Evolutionary conservation across 2,329 filamentous ascomycete species (phyloP).

Genomic region (Diaporthe vexans): DNA sequence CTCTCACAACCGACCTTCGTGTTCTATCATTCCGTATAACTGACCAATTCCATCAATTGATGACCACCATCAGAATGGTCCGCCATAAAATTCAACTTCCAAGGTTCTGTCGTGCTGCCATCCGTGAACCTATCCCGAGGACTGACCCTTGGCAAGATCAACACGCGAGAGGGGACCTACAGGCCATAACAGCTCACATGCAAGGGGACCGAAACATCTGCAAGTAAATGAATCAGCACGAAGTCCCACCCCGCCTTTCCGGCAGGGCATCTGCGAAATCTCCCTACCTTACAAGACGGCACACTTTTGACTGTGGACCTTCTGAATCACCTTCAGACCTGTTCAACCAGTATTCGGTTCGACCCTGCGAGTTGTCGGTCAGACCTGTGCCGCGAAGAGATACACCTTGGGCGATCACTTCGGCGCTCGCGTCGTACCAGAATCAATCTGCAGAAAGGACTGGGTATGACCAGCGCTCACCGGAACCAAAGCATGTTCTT

Average conservation of each 20-base stretch:
- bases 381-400: background rate
- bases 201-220: background rate
- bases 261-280: background rate
- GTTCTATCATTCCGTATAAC: background rate
- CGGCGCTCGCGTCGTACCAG: background rate
- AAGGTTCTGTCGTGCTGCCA: background rate
- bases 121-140: background rate
- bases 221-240: constrained; percentile 1
- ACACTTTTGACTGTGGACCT: background rate
- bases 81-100: background rate
- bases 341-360: background rate
- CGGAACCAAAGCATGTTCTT: constrained; percentile 1
- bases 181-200: background rate
- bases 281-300: background rate
- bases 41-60: background rate
- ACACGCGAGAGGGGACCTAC: background rate
- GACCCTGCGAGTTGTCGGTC: background rate
- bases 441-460: background rate
- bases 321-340: background rate
- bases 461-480: background rate
- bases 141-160: constrained; percentile 4
- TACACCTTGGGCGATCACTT: background rate
- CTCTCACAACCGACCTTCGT: background rate
- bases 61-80: background rate
- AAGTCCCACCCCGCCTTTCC: background rate